Evolutionary conservation across 768 basidiomycete genomes (phyloP).

Genomic region (Amanita muscaria): DNA sequence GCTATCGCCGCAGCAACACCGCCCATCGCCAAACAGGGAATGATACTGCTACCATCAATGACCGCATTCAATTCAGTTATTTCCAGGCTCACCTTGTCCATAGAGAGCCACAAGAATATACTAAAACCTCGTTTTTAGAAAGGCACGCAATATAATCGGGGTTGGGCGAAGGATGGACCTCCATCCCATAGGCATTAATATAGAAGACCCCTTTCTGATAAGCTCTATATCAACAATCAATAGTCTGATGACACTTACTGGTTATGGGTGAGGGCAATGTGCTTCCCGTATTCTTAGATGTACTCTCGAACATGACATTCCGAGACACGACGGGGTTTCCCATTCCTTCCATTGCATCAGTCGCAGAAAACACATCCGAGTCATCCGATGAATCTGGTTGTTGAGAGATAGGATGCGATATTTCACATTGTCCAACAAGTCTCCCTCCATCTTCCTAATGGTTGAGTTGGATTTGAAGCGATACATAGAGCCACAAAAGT

Average conservation of each 20-base stretch:
- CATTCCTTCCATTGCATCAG: constrained; percentile 33
- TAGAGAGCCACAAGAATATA: constrained; percentile 90
- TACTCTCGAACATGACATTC: constrained; percentile 61
- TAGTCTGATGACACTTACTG: constrained; percentile 34
- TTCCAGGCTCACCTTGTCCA: constrained; percentile 69
- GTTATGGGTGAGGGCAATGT: constrained; percentile 51
- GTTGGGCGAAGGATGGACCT: constrained; percentile 87
- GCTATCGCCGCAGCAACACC: constrained; percentile 77
- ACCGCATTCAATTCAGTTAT: background rate
- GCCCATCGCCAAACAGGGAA: constrained; percentile 84
- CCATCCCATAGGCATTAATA: constrained; percentile 86
- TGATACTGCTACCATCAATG: constrained; percentile 32
- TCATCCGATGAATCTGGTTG: constrained; percentile 25
- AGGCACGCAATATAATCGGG: constrained; percentile 66
- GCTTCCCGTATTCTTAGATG: constrained; percentile 44
- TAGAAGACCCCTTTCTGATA: constrained; percentile 59
- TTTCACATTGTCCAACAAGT: constrained; percentile 88
- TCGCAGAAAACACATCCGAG: constrained; percentile 34
- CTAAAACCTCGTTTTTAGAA: constrained; percentile 51
- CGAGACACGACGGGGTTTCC: constrained; percentile 38
- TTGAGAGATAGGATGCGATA: constrained; percentile 69
- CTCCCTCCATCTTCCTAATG: constrained; percentile 61
- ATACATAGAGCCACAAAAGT: constrained; percentile 7
- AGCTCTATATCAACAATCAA: constrained; percentile 2
- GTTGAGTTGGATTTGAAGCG: background rate